Evolutionary conservation across 2,329 filamentous ascomycete genomes (phyloP), one percentile per base, ranked within the genome.

Genomic region (Cordyceps cateniannulata): DNA sequence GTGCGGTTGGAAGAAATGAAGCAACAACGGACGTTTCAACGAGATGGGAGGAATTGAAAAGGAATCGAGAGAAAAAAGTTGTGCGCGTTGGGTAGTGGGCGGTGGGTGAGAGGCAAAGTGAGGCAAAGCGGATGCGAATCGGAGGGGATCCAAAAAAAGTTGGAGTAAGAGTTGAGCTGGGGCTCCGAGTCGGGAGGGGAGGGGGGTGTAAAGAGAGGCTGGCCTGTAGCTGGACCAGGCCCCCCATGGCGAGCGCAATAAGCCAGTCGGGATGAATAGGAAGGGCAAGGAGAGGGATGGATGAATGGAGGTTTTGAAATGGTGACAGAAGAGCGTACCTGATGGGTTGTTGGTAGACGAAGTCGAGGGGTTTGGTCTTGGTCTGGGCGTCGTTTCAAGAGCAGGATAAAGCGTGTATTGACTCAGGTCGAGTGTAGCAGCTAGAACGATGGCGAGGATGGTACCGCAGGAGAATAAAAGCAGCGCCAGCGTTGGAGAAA

Each of bases 111-210:
- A 49, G n/a, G 29, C 35, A 59, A 51, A 51, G 47, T 59, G 56
- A 59, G 48, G 56, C 56, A 58, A 22, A 51, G 56, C 47, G 56
- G 55, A 12, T n/a, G 55, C 10, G n/a, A 40, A 59, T 59, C 56
- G 56, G 56, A 59, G 45, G 54, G 56, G 54, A 59, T 59, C 56
- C 56, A 59, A 47, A 59, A 59, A 59, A 59, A 51, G 10, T 59
- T 59, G 56, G 56, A 59, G 56, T 51, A 51, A 27, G 45, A 51
- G 24, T 29, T 25, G 38, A 27, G 47, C 47, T 49, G 56, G 20
- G 42, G 16, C 47, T 59, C 45, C 45, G 56, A 48, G 24, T 45
- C 32, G 45, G 55, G 35, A n/a, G n/a, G 47, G 48, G 47, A 35
- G 25, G 32, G 56, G 22, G 47, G 8, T 52, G 38, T 32, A 25